These are phyloP conservation scores for Moringa oleifera DNA, from an alignment of 345 rosid genomes.

Conservation along the genomic window DNA sequence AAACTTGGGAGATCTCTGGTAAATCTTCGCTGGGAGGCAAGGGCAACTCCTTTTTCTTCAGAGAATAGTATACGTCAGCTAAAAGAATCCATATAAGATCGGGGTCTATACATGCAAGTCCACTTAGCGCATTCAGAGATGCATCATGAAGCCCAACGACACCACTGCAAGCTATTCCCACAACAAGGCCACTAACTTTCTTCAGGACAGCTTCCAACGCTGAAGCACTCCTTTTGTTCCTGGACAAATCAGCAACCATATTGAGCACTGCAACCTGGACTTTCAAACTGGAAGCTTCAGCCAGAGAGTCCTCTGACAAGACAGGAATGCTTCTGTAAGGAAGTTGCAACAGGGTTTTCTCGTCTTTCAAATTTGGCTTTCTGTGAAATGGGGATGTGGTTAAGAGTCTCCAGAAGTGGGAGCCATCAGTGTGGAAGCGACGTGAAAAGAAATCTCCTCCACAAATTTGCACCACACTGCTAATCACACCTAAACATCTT, in stretches of 20 bases:
- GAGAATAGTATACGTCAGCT: slow-evolving; percentile 72
- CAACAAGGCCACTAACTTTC: slow-evolving; percentile 78
- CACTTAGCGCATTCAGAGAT: slow-evolving; percentile 58
- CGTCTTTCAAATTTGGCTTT: slow-evolving; percentile 40
- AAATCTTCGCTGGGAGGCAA: slow-evolving; percentile 50
- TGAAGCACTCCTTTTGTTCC: slow-evolving; percentile 55
- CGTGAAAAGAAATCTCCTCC: slow-evolving; percentile 97
- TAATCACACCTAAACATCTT: slow-evolving; percentile 55
- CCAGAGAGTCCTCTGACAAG: slow-evolving; percentile 41
- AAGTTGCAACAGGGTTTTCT: slow-evolving; percentile 49
- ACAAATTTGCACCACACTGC: slow-evolving; percentile 52
- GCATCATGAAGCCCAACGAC: slow-evolving; percentile 61
- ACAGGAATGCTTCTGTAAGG: slow-evolving; percentile 53
- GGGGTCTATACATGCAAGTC: slow-evolving; percentile 72
- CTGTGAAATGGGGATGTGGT: slow-evolving; percentile 58
- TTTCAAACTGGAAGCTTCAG: slow-evolving; percentile 73
- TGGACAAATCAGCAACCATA: slow-evolving; percentile 69
- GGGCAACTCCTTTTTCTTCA: slow-evolving; percentile 46
- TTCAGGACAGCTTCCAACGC: slow-evolving; percentile 70
- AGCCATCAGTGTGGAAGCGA: slow-evolving; percentile 71
- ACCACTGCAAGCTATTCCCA: slow-evolving; percentile 81
- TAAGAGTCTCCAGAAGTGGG: slow-evolving; percentile 79
- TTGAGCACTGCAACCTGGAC: slow-evolving; percentile 73
- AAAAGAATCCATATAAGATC: slow-evolving; percentile 91
- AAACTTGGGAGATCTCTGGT: slow-evolving; percentile 33